Conservation (phyloP, 78 protist genomes). For the Cyanophora paradoxa region DNA sequence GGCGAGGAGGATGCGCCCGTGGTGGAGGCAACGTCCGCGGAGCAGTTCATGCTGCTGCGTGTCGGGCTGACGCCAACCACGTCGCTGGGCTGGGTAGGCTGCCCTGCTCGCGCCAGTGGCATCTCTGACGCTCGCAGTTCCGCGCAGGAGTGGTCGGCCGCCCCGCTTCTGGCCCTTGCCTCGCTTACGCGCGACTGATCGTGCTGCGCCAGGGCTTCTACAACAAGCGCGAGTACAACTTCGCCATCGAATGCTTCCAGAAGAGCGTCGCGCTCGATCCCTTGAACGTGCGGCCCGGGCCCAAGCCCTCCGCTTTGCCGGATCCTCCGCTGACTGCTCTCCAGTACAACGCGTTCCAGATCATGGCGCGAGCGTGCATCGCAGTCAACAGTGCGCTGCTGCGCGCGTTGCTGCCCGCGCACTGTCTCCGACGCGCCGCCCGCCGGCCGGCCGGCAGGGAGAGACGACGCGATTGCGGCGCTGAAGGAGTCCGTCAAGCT, state of each 20-base stretch:
- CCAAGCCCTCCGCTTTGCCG: too few relatives aligned
- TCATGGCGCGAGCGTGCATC: slow-evolving; percentile 10
- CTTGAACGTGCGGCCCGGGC: background rate
- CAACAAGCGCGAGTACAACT: background rate
- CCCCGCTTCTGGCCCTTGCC: too few relatives aligned
- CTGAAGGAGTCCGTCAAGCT: background rate
- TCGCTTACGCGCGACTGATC: too few relatives aligned
- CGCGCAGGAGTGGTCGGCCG: too few relatives aligned
- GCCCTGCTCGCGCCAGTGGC: too few relatives aligned
- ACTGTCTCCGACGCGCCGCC: too few relatives aligned
- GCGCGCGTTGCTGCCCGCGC: too few relatives aligned
- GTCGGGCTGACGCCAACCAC: background rate
- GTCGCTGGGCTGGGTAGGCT: slow-evolving; percentile 5
- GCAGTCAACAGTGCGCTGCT: background rate
- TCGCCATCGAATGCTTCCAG: background rate
- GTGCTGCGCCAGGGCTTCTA: too few relatives aligned
- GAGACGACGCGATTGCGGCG: background rate
- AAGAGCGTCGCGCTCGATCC: background rate
- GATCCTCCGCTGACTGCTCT: background rate
- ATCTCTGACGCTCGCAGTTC: too few relatives aligned
- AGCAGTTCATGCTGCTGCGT: background rate
- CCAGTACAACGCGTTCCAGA: slow-evolving; percentile 9
- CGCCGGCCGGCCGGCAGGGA: too few relatives aligned
- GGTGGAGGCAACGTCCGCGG: too few relatives aligned
- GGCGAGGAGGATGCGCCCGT: too few relatives aligned